A percentile compares a stretch with the other conserved stretches of the same genome.
Conservation (phyloP, 257 asterid genomes). For the Plectranthus barbatus region DNA sequence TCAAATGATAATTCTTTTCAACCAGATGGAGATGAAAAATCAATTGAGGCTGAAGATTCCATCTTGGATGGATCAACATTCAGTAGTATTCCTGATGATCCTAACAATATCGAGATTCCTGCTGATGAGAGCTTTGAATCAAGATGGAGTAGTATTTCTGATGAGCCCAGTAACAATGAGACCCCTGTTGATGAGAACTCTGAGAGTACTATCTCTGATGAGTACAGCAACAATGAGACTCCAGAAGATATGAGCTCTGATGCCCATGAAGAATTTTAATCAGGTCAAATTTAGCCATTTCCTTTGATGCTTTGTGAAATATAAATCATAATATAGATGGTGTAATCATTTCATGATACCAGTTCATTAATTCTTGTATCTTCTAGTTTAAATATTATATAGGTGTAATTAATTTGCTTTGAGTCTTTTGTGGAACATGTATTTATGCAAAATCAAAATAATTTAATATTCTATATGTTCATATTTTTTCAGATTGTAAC, state of each 20-base stretch:
- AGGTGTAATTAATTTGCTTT: neutral
- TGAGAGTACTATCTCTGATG: constrained; percentile 23
- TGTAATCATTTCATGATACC: neutral
- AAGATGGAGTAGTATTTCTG: constrained; percentile 18
- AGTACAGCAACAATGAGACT: constrained; percentile 29
- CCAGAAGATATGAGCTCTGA: constrained; percentile 22
- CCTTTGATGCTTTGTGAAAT: neutral
- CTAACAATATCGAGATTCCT: constrained; percentile 27
- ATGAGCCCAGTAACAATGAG: constrained; percentile 32
- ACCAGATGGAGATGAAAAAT: constrained; percentile 18
- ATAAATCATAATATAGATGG: neutral
- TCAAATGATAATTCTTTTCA: constrained; percentile 17
- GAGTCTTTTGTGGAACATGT: neutral
- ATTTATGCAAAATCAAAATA: neutral
- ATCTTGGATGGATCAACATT: constrained; percentile 13
- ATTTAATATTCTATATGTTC: neutral
- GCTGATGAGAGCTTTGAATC: constrained; percentile 29
- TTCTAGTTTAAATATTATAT: neutral
- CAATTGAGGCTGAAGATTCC: constrained; percentile 28
- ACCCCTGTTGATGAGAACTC: constrained; percentile 28
- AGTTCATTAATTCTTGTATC: neutral
- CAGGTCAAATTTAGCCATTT: constrained; percentile 19
- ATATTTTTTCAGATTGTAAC: neutral
- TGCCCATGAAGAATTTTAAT: constrained; percentile 50
- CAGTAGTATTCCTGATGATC: constrained; percentile 24